Evolutionary conservation across 345 rosid genomes (phyloP).

Genomic region (Brassica cretica): DNA sequence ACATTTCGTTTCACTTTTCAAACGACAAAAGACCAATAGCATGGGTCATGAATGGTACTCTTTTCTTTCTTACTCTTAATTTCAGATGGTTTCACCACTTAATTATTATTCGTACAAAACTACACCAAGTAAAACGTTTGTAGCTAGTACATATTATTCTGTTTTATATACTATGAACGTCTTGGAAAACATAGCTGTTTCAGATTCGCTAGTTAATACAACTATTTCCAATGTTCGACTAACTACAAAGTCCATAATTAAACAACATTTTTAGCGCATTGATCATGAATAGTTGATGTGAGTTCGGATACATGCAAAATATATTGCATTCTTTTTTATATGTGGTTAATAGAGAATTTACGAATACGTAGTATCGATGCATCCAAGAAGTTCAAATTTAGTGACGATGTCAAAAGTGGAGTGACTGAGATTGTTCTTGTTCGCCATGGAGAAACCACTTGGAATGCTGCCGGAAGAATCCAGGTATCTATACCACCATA

Average conservation of each 20-base stretch:
- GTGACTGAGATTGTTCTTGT: conserved; percentile 45
- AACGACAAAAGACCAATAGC: conserved; percentile 3
- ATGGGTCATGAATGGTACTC: conserved; percentile 43
- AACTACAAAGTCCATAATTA: not conserved
- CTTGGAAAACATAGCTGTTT: not conserved
- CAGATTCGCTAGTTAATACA: not conserved
- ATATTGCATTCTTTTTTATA: not conserved
- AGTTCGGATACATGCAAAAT: not conserved
- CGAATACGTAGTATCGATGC: conserved; percentile 29
- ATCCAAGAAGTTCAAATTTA: conserved; percentile 29
- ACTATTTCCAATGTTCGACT: not conserved
- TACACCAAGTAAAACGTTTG: not conserved
- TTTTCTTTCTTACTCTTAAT: not conserved
- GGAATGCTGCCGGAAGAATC: conserved; percentile 46
- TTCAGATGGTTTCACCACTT: not conserved
- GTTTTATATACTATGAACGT: not conserved
- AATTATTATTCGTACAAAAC: not conserved
- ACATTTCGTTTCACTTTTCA: not conserved
- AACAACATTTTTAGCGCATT: not conserved
- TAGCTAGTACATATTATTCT: not conserved
- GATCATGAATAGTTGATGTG: conserved; percentile 5
- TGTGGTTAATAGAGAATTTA: not conserved
- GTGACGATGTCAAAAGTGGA: conserved; percentile 27
- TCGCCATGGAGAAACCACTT: conserved; percentile 46
- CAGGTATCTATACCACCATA: conserved; percentile 17